Evolutionary conservation across 2,329 filamentous ascomycete species (phyloP), one percentile per base, ranked within the genome.

Genomic region (Piedraia hortae): DNA sequence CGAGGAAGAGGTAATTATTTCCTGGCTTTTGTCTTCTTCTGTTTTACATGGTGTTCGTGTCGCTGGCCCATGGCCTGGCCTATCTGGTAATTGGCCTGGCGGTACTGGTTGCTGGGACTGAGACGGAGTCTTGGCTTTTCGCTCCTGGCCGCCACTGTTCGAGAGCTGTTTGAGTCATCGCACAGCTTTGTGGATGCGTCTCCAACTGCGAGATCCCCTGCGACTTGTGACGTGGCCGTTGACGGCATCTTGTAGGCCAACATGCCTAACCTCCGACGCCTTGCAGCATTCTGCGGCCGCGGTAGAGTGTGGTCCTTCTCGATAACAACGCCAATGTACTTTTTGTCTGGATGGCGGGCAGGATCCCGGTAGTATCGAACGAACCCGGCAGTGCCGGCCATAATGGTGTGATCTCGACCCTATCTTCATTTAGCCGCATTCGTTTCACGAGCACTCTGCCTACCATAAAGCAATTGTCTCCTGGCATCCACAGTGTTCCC

Each of bases 311-410:
- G 74, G 9, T 66, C 54, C 41, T 77, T 75, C 43, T 80, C 60
- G 45, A 90, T 80, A 15, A 73, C 72, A 10, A 97, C 71, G 29
- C 85, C 85, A 38, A 97, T 97, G 54, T 80, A 97, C 45, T 89
- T 75, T 28, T 80, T 63, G 34, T 77, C 72, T 1, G 80, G 73
- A 46, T 93, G 77, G 27, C 56, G 59, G 14, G 58, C 47, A 0
- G 80, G 78, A 42, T 97, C 82, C 41, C 70, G 66, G 56, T 97
- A 97, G 60, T 90, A 97, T 37, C 85, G 78, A 28, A 97, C 85
- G 47, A 88, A 97, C 31, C 85, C 85, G 3, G 70, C 58, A 25
- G 71, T 62, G 27, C 66, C 68, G 23, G 85, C 67, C 47, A 74
- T 89, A 43, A 97, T 88, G 22, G 82, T 93, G 54, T 93, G 85